Base-by-base conservation (phyloP, 139 green algal species). In the Nannochloris sp. region DNA sequence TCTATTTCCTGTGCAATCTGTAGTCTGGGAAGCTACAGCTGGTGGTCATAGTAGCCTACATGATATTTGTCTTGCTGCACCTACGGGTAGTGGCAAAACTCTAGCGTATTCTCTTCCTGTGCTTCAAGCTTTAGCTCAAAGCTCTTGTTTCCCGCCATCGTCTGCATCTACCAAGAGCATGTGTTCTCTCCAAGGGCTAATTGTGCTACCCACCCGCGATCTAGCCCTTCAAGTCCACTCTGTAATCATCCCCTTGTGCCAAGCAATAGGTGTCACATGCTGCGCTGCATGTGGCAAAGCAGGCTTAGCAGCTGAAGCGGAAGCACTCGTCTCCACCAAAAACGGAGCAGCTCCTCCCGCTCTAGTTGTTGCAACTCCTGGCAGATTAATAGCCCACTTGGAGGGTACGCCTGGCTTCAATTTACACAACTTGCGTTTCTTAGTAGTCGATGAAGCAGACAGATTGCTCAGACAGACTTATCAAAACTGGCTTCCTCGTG, bases 371-470 rank as follows among this genome's bases (percentile, higher is more conserved):
- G 79, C 83, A 8, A 96, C 89, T 5, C 89, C 89, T 19, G 89
- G 89, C 4, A 77, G 88, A 0, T 76, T 96, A 24, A 75, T 90
- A 53, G 75, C 82, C 2, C 89, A 94, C 57, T 61, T 95, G 25
- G 66, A 82, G 48, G 34, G 47, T 30, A 83, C 68, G 1, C 48
- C 58, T 1, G 77, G 78, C 13, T 74, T 80, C 38, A 74, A 30
- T 12, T 55, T 95, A 10, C 4, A 42, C 1, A 38, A 70, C 53
- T 69, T 96, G 1, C 64, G 68, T 9, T 92, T 89, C 65, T 72
- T 95, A 57, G 81, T 97, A 4, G 83, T 97, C 7, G 92, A 97
- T 46, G 92, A 97, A 73, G 83, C 85, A 4, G 92, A 97, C 67
- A 68, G 92, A 4, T 78, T 97, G 65, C 82, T 97, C 66, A 73